phyloP scores from a whole-genome alignment of 495 filamentous ascomycete genomes.

The Evernia prunastri region DNA sequence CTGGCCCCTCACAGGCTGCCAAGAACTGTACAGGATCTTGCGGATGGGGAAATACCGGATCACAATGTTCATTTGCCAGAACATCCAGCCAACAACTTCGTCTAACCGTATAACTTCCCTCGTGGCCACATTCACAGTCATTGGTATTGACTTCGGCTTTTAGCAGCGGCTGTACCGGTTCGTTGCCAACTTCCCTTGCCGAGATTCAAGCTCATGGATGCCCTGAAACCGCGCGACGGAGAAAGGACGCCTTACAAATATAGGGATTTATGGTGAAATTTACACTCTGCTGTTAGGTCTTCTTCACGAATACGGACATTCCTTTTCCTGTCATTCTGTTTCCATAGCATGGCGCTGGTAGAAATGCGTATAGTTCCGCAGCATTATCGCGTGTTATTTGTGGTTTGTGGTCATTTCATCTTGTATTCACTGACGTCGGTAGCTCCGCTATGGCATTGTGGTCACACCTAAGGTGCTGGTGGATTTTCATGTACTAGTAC shows the following conservation, averaged over 20 bases:
- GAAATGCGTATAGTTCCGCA: background rate
- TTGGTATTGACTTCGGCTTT: background rate
- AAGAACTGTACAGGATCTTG: background rate
- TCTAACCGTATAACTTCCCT: background rate
- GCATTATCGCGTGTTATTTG: background rate
- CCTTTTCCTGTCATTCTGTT: background rate
- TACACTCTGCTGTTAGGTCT: background rate
- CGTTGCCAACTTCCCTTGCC: background rate
- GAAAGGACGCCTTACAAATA: background rate
- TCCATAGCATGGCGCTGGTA: background rate
- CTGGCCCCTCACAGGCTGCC: background rate
- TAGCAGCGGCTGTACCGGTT: background rate
- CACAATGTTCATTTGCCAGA: background rate
- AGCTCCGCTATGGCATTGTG: background rate
- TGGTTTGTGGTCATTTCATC: background rate
- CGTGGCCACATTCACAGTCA: background rate
- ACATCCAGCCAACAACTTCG: background rate
- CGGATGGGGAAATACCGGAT: background rate
- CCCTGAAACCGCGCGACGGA: background rate
- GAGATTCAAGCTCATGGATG: background rate
- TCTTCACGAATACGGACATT: background rate
- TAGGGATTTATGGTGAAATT: background rate
- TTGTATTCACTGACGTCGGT: background rate
- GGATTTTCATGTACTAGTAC: background rate
- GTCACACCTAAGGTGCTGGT: background rate